Percentiles rank a stretch among this genome's conserved stretches.
Evolutionary conservation across 345 rosid species (phyloP).

Genomic region (Citrus trifoliata): DNA sequence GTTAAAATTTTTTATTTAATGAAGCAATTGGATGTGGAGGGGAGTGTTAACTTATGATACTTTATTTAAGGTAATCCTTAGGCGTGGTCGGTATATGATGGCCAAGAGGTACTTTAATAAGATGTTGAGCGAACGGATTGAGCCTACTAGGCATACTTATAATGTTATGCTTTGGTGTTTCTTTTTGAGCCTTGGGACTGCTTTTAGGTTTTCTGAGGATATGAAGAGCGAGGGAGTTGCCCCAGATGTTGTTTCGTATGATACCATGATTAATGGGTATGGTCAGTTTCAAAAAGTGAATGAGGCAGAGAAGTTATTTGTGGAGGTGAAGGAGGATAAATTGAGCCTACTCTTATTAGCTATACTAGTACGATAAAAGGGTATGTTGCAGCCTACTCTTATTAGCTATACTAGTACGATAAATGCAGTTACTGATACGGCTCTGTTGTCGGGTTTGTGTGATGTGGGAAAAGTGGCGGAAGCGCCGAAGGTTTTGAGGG

Average conservation of each 20-base stretch:
- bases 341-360: constrained; percentile 39
- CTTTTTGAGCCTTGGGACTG: constrained; percentile 71
- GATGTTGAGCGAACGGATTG: constrained; percentile 74
- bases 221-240: constrained; percentile 62
- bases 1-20: constrained; percentile 72
- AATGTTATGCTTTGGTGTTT: constrained; percentile 69
- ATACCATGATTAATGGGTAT: constrained; percentile 74
- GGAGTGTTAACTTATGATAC: constrained; percentile 67
- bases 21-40: constrained; percentile 74
- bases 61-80: constrained; percentile 70
- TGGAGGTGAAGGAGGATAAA: constrained; percentile 76
- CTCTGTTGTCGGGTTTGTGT: constrained; percentile 66
- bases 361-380: constrained; percentile 66
- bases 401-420: constrained; percentile 84
- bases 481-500: constrained; percentile 57
- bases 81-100: constrained; percentile 88
- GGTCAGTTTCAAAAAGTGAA: constrained; percentile 64
- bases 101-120: constrained; percentile 76
- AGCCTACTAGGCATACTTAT: constrained; percentile 44
- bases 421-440: constrained; percentile 65
- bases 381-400: no score
- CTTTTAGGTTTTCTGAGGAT: constrained; percentile 73
- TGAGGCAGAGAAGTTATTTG: constrained; percentile 78
- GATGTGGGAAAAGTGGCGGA: constrained; percentile 68
- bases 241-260: constrained; percentile 67